Evolutionary conservation across 1,284 basidiomycete species (phyloP).

Genomic region (Erythrobasidium hasegawianum): DNA sequence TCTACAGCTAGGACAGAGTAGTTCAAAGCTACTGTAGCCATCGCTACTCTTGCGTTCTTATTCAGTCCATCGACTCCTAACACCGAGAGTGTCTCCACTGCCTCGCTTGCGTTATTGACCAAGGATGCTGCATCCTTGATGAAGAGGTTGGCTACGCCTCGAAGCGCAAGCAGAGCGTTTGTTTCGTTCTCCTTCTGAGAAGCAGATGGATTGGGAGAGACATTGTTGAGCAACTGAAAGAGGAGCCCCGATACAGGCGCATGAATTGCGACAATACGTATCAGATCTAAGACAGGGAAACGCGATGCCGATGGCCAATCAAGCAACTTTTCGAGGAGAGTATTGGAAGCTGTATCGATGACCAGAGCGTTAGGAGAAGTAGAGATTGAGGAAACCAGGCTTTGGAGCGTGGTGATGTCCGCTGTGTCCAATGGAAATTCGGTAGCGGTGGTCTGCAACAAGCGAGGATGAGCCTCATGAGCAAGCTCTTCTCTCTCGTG

Average conservation of each 20-base stretch:
- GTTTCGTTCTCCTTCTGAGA: constrained; percentile 67
- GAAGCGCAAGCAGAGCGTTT: constrained; percentile 76
- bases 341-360: constrained; percentile 9
- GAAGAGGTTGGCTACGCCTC: constrained; percentile 76
- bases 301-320: constrained; percentile 74
- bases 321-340: constrained; percentile 54
- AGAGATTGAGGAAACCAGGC: constrained; percentile 63
- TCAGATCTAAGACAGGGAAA: constrained; percentile 88
- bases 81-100: constrained; percentile 57
- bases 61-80: constrained; percentile 58
- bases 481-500: no score
- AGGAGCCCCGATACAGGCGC: constrained; percentile 52
- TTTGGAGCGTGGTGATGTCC: constrained; percentile 62
- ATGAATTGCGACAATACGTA: constrained; percentile 69
- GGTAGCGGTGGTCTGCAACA: constrained; percentile 58
- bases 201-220: constrained; percentile 14
- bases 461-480: no score
- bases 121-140: constrained; percentile 47
- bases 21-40: constrained; percentile 78
- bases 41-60: constrained; percentile 66
- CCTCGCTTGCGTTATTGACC: constrained; percentile 51
- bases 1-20: constrained; percentile 52
- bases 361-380: constrained; percentile 23
- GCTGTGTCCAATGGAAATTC: constrained; percentile 64
- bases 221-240: constrained; percentile 36